Percentiles rank a stretch among this genome's conserved stretches.
These are phyloP conservation scores for Geranium incanum DNA, from an alignment of 441 rosid genomes.

Conservation along the genomic window DNA sequence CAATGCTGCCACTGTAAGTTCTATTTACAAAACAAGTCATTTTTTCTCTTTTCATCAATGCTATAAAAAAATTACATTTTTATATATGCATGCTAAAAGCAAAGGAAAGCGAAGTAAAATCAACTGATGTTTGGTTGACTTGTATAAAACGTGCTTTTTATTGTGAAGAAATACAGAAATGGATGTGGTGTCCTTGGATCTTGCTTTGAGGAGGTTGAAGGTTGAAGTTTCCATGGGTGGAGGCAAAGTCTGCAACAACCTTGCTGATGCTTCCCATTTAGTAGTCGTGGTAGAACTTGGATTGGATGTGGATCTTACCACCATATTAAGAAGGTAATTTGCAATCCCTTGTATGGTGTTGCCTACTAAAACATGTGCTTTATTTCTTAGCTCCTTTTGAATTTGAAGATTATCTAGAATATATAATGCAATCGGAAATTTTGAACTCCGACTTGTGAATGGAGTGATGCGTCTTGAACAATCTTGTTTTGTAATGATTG, in stretches of 20 bases:
- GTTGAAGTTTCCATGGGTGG: conserved; percentile 71
- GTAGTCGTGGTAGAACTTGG: conserved; percentile 52
- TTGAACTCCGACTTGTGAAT: background rate
- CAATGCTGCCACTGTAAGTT: conserved; percentile 43
- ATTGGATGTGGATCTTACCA: conserved; percentile 37
- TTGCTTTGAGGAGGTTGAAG: conserved; percentile 60
- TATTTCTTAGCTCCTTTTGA: background rate
- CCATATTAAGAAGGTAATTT: conserved; percentile 43
- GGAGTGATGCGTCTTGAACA: background rate
- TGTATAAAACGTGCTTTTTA: background rate
- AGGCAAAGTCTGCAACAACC: conserved; percentile 59
- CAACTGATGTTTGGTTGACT: background rate
- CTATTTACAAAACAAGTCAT: conserved; percentile 11
- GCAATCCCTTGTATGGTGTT: conserved; percentile 7
- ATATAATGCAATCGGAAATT: background rate
- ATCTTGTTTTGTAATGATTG: background rate
- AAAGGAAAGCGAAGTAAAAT: background rate
- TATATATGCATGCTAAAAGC: conserved; percentile 11
- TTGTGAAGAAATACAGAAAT: conserved; percentile 46
- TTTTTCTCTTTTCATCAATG: conserved; percentile 12
- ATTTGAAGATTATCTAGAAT: background rate
- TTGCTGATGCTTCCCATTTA: conserved; percentile 63
- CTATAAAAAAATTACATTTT: background rate
- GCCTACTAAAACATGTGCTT: background rate
- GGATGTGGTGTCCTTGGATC: conserved; percentile 41